phyloP scores from a whole-genome alignment of 2,329 filamentous ascomycete genomes.

The Tetracladium maxilliforme region DNA sequence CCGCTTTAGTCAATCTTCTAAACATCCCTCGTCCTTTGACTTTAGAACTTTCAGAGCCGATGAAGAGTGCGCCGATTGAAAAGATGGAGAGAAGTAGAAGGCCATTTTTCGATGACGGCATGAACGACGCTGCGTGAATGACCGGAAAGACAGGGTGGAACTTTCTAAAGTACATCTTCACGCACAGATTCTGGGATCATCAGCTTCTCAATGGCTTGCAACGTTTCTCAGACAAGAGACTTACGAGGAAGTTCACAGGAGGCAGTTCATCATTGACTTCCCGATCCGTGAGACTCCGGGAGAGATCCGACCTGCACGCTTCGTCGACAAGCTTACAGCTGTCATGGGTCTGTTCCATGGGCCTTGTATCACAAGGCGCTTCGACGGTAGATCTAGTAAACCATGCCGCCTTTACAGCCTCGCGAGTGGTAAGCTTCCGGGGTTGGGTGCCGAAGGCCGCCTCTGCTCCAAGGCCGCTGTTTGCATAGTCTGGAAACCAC shows the following conservation, averaged over 20 bases:
- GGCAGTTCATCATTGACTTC: too few species aligned
- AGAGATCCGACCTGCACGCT: too few species aligned
- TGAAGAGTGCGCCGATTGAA: conserved; percentile 6
- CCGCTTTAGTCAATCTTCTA: conserved; percentile 6
- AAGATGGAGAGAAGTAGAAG: conserved; percentile 6
- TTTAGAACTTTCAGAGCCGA: conserved; percentile 2
- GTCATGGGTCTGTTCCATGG: too few species aligned
- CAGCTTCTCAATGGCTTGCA: neutral
- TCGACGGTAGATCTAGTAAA: too few species aligned
- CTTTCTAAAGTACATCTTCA: conserved; percentile 5
- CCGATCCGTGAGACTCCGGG: too few species aligned
- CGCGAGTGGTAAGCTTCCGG: too few species aligned
- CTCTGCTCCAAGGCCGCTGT: too few species aligned
- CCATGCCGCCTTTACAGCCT: too few species aligned
- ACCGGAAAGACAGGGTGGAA: conserved; percentile 7
- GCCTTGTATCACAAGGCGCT: neutral
- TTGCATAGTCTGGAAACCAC: too few species aligned
- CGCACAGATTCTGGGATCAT: conserved; percentile 4
- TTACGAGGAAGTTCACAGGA: conserved; percentile 2
- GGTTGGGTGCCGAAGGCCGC: too few species aligned
- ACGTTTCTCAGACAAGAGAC: neutral
- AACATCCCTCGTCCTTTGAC: conserved; percentile 5
- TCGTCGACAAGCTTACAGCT: too few species aligned
- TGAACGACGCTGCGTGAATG: conserved; percentile 6
- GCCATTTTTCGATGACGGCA: conserved; percentile 3